These are phyloP conservation scores for Nitzschia inconspicua DNA, from an alignment of 108 stramenopile species.

Conservation along the genomic window DNA sequence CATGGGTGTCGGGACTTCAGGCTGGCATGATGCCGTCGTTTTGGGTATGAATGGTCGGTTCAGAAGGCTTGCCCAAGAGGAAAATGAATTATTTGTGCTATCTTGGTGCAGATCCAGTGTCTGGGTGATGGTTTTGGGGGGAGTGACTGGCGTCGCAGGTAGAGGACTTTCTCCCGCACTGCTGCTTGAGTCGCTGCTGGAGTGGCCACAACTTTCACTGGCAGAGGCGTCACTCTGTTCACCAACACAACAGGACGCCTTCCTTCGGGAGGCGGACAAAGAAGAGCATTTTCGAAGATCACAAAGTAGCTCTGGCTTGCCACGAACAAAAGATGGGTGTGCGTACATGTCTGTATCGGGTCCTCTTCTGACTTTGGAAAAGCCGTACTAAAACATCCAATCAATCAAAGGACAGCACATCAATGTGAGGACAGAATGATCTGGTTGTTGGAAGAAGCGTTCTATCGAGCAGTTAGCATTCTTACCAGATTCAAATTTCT, in stretches of 20 bases:
- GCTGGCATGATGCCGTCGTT: not conserved
- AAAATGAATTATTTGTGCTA: conserved; percentile 13
- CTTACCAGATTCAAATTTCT: conserved; percentile 89
- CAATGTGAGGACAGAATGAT: not conserved
- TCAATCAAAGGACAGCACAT: conserved; percentile 3
- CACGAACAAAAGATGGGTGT: conserved; percentile 64
- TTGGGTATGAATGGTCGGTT: conserved; percentile 13
- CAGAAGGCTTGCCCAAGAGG: conserved; percentile 21
- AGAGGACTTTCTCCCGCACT: not conserved
- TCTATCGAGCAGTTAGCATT: not conserved
- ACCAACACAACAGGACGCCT: not conserved
- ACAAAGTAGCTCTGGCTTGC: conserved; percentile 45
- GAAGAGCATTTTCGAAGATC: conserved; percentile 54
- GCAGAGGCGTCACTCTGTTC: conserved; percentile 10
- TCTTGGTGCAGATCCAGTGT: not conserved
- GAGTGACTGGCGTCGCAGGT: not conserved
- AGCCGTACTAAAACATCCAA: conserved; percentile 71
- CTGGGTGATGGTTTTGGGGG: not conserved
- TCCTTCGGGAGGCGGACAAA: conserved; percentile 17
- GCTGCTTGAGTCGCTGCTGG: conserved; percentile 1
- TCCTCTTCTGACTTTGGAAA: conserved; percentile 75
- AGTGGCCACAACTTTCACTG: conserved; percentile 3
- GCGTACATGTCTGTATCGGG: conserved; percentile 73
- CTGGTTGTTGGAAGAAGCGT: not conserved
- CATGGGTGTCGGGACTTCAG: not conserved